phyloP scores from a whole-genome alignment of 169 alveolate genomes.

The Besnoitia besnoiti region DNA sequence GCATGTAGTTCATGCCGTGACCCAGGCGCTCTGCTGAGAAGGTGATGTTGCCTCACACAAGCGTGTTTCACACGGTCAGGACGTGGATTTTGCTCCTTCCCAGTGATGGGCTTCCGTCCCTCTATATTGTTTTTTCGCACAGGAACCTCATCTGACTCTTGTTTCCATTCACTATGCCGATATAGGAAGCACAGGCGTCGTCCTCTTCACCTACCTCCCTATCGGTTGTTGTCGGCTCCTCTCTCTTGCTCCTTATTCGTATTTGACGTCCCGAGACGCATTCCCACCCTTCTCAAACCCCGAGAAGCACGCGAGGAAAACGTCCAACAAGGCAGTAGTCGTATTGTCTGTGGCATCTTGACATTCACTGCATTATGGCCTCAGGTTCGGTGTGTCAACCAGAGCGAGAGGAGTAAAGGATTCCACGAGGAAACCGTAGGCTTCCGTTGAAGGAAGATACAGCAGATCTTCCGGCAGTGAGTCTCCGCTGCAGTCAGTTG shows the following conservation, averaged over 20 bases:
- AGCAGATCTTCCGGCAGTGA: too few relatives aligned
- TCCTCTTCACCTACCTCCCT: not conserved
- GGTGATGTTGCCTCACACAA: too few relatives aligned
- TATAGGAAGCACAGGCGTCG: not conserved
- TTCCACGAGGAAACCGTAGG: not conserved
- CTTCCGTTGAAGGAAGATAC: too few relatives aligned
- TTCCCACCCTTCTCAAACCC: not conserved
- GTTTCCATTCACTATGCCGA: not conserved
- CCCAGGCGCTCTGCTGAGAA: too few relatives aligned
- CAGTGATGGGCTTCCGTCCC: too few relatives aligned
- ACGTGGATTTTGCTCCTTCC: too few relatives aligned
- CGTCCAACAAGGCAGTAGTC: not conserved
- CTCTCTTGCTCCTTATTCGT: not conserved
- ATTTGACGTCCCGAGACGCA: not conserved
- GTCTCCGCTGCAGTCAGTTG: too few relatives aligned
- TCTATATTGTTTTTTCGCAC: not conserved
- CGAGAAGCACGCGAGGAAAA: not conserved
- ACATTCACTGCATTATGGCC: conserved; percentile 7
- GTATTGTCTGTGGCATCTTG: not conserved
- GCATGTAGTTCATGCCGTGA: too few relatives aligned
- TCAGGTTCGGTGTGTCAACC: conserved; percentile 12
- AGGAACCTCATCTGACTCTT: not conserved
- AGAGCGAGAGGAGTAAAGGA: not conserved
- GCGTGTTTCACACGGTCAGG: too few relatives aligned
- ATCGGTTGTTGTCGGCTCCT: not conserved